Percentiles rank a stretch among this genome's conserved stretches.
phyloP scores from a whole-genome alignment of 495 filamentous ascomycete species.

The Neurospora intermedia region DNA sequence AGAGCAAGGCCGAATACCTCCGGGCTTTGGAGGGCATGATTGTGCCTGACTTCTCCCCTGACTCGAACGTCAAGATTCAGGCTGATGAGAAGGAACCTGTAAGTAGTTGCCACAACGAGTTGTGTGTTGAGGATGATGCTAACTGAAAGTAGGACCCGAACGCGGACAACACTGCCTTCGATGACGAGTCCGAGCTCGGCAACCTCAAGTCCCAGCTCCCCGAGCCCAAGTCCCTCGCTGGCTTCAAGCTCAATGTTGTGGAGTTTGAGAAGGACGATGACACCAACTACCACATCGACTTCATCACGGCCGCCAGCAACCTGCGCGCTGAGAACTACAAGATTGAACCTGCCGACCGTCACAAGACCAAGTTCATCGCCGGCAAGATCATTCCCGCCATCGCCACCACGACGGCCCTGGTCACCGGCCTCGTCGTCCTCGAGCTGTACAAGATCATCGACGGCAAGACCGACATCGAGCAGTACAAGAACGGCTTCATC shows the following conservation, averaged over 20 bases:
- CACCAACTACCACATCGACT: conserved; percentile 96
- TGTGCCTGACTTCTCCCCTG: conserved; percentile 89
- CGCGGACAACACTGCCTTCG: conserved; percentile 45
- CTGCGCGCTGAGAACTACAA: conserved; percentile 96
- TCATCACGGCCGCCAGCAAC: conserved; percentile 96
- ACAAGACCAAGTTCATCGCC: conserved; percentile 99
- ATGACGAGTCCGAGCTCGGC: conserved; percentile 63
- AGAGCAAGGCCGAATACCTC: conserved; percentile 55
- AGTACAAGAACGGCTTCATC: conserved; percentile 98
- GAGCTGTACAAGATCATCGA: conserved; percentile 97
- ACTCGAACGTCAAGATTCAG: conserved; percentile 90
- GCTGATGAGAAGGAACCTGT: conserved; percentile 86
- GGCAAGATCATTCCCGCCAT: conserved; percentile 99
- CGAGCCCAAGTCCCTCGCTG: conserved; percentile 64
- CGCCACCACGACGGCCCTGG: conserved; percentile 91
- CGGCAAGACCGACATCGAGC: conserved; percentile 86
- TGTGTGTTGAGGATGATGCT: conserved; percentile 1
- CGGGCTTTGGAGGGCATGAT: conserved; percentile 87
- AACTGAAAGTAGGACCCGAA: conserved; percentile 59
- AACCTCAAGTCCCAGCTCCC: conserved; percentile 60
- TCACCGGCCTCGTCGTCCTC: conserved; percentile 84
- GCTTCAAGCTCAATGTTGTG: conserved; percentile 79
- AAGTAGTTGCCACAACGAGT: conserved; percentile 15
- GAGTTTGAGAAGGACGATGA: conserved; percentile 99
- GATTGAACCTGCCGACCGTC: conserved; percentile 80